Base-by-base conservation (phyloP, 1,139 yeast genomes). In the Blastobotrys proliferans region DNA sequence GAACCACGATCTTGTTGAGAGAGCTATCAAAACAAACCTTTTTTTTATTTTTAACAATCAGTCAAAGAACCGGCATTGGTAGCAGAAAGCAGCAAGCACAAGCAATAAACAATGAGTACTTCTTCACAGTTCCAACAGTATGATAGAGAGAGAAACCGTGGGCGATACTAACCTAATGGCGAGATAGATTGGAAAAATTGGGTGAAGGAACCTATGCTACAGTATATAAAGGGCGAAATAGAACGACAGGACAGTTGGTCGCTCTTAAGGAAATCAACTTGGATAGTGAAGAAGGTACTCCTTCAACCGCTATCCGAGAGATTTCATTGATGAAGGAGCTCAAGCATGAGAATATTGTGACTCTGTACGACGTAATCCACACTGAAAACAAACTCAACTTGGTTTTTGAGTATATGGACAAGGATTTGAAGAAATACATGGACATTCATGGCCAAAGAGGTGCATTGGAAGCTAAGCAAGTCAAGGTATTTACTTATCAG, bases 181-280 rank as follows among this genome's bases (percentile, higher is more conserved):
- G n/a, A n/a, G 13, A 11, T 28, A 36, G 26, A 28, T 30, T 92
- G 51, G 97, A 90, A 66, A 90, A 90, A 68, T 75, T 90, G 46
- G 97, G 97, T 33, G 97, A 90, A 65, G 98, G 98, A 47, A 92
- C 98, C 1, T 92, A 92, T 70, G 98, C 98, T 45, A 92, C 97
- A 5, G 98, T 92, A 21, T 92, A 92, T 69, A 92, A 90, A 59
- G 98, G 97, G 9, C 74, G 96, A 48, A 92, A 92, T 64, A 77
- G 94, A 43, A 77, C 87, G 46, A 83, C 96, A 0, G 97, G 97
- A 4, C 88, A 92, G 25, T 74, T 87, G 41, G 98, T 92, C 19
- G 98, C 98, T 0, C 70, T 92, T 56, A 92, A 92, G 62, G 98
- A 92, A 64, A 94, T 92, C 64, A 87, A 83, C 55, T 72, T 92